Evolutionary conservation across 768 basidiomycete species (phyloP), one percentile per base, ranked within the genome.

Genomic region (Leccinum fibrillosum): DNA sequence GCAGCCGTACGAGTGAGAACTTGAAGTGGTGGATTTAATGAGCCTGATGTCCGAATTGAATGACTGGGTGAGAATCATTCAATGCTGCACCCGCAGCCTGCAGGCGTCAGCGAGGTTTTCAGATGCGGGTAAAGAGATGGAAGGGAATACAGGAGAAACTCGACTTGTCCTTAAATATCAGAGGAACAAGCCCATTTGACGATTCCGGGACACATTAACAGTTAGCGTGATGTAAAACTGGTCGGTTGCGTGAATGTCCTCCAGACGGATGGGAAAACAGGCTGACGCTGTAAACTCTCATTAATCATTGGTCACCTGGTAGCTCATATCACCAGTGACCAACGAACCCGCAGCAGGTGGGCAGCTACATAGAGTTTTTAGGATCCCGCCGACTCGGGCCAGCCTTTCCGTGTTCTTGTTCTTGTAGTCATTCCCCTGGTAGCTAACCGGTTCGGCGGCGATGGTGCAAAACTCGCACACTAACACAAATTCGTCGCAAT

Each of bases 211-310:
- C 49, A 68, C 68, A 67, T 70, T 73, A 72, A 64, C 53, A 45
- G 63, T 54, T 49, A 47, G 50, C n/a, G 68, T 74, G 70, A 72
- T 70, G 72, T 70, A 71, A 74, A 72, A 63, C 57, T 63, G 60
- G 67, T 65, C 66, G 70, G 65, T 55, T 73, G 70, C 49, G 64
- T 49, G 72, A 58, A 57, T 49, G 42, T 47, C 49, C 56, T 61
- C 19, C 42, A 48, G 47, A 30, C 28, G 13, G 57, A 64, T 71
- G 66, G 68, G 70, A 65, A 74, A 72, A 66, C 35, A 4, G 4
- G 50, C 35, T 52, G 39, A 39, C 19, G 19, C 55, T 57, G 49
- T 49, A 21, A 54, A 59, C 28, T 54, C 55, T 57, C 62, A 68
- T 30, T 30, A 30, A 30, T 30, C 28, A 30, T 70, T 64, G 64